Conservation (phyloP, 228 moss, liverwort and hornwort genomes). For the Sphagnum magellanicum region DNA sequence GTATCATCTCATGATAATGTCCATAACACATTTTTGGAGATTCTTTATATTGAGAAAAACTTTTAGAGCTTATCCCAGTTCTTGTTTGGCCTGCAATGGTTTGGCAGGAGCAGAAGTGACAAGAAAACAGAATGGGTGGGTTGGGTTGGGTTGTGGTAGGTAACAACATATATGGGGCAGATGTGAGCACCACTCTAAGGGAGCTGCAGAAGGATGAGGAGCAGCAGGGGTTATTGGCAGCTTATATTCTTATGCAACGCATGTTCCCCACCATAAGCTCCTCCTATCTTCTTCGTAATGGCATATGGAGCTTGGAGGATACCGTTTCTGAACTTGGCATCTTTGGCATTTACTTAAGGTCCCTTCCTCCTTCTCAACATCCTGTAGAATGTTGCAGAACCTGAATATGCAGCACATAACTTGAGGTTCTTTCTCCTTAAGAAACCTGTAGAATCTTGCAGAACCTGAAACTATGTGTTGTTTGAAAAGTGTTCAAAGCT, state of each 20-base stretch:
- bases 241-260: slow-evolving; percentile 90
- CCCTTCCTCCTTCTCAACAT: too few species aligned
- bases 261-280: slow-evolving; percentile 71
- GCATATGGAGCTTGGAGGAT: slow-evolving; percentile 50
- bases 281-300: slow-evolving; percentile 70
- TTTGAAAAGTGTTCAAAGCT: too few species aligned
- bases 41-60: not conserved
- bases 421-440: too few species aligned
- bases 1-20: slow-evolving; percentile 4
- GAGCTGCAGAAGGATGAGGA: slow-evolving; percentile 53
- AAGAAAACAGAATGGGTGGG: not conserved
- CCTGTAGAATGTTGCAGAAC: not conserved
- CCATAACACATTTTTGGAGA: not conserved
- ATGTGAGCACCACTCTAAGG: slow-evolving; percentile 52
- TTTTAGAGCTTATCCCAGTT: not conserved
- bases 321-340: slow-evolving; percentile 87
- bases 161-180: slow-evolving; percentile 84
- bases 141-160: slow-evolving; percentile 13
- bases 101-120: not conserved
- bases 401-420: not conserved
- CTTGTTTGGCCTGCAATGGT: not conserved
- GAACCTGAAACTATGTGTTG: too few species aligned
- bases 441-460: too few species aligned
- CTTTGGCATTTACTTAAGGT: slow-evolving; percentile 70
- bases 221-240: slow-evolving; percentile 51